phyloP scores from a whole-genome alignment of 2,329 filamentous ascomycete genomes.

The Dothideomycetes sp. region DNA sequence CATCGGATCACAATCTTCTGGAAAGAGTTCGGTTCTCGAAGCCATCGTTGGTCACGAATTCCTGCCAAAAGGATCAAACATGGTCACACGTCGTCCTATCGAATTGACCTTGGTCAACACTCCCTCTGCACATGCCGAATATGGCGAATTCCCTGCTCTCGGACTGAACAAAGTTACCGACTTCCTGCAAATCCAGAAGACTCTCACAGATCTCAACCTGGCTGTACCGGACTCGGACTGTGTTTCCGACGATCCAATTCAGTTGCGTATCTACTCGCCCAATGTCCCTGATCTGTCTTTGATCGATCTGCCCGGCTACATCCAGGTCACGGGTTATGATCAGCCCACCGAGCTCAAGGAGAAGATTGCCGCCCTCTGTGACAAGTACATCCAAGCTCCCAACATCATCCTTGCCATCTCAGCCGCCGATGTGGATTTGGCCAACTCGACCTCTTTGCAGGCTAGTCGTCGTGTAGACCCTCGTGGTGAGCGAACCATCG shows the following conservation, averaged over 20 bases:
- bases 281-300: slow-evolving; percentile 91
- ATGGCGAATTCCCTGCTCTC: slow-evolving; percentile 90
- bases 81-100: slow-evolving; percentile 94
- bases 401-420: slow-evolving; percentile 97
- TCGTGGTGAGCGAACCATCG: slow-evolving; percentile 89
- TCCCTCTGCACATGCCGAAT: slow-evolving; percentile 75
- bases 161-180: slow-evolving; percentile 84
- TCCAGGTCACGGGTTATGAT: slow-evolving; percentile 85
- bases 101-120: slow-evolving; percentile 95
- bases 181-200: slow-evolving; percentile 85
- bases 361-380: slow-evolving; percentile 90
- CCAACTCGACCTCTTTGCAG: slow-evolving; percentile 86
- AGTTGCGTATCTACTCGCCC: slow-evolving; percentile 88
- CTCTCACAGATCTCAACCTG: slow-evolving; percentile 86
- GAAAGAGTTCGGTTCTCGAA: slow-evolving; percentile 94
- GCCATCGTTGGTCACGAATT: slow-evolving; percentile 98
- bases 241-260: slow-evolving; percentile 93
- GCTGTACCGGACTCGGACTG: slow-evolving; percentile 86
- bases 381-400: slow-evolving; percentile 94
- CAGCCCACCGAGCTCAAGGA: slow-evolving; percentile 88
- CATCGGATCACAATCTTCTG: slow-evolving; percentile 95
- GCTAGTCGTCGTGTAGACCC: slow-evolving; percentile 89
- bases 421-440: slow-evolving; percentile 91
- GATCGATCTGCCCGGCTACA: slow-evolving; percentile 94
- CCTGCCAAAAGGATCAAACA: slow-evolving; percentile 93